phyloP scores from a whole-genome alignment of 352 stramenopile genomes.

The Thalassiosira sp. region DNA sequence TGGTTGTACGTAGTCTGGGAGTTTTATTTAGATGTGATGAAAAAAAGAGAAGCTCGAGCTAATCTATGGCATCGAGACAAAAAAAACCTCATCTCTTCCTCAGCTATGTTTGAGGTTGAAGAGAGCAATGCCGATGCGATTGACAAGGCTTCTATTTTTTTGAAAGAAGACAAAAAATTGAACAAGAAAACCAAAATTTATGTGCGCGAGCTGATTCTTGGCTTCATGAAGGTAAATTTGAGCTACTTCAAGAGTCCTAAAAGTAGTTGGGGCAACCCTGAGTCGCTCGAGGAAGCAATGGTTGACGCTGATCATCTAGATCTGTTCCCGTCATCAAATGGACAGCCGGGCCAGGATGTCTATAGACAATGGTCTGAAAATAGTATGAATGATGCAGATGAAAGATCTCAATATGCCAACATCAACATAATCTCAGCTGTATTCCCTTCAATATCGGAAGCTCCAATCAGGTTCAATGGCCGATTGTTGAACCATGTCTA shows the following conservation, averaged over 20 bases:
- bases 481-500: constrained; percentile 78
- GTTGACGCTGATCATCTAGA: constrained; percentile 25
- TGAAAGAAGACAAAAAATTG: constrained; percentile 16
- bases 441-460: constrained; percentile 79
- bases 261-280: constrained; percentile 37
- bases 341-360: constrained; percentile 26
- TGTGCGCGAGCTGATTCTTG: constrained; percentile 74
- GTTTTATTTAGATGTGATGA: constrained; percentile 70
- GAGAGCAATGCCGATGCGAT: constrained; percentile 21
- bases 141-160: constrained; percentile 32
- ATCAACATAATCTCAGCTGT: constrained; percentile 74
- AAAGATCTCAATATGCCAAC: constrained; percentile 33
- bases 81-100: neutral
- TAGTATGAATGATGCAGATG: constrained; percentile 31
- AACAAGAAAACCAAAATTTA: constrained; percentile 77
- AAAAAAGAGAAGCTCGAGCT: constrained; percentile 45
- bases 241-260: constrained; percentile 80
- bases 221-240: constrained; percentile 76
- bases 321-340: constrained; percentile 31
- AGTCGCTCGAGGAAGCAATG: constrained; percentile 19
- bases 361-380: constrained; percentile 57
- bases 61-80: constrained; percentile 26
- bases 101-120: constrained; percentile 20
- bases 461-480: constrained; percentile 73
- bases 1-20: constrained; percentile 78